Base-by-base conservation (phyloP, 1,139 yeast genomes). In the Meyerozyma smithsonii region DNA sequence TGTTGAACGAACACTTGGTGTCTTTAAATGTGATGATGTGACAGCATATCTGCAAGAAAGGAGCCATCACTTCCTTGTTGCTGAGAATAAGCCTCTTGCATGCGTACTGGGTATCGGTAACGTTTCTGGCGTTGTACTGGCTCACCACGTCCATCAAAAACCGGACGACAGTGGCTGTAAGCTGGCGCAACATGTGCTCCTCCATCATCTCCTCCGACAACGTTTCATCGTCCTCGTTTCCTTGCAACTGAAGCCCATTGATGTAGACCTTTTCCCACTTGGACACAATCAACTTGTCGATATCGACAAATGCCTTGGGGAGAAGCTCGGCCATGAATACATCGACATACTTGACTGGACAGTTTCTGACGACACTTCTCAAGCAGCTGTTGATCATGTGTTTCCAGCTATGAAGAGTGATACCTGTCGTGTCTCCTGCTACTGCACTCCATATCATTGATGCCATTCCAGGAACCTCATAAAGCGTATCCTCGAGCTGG, bases 131-230 rank as follows among this genome's bases (percentile, higher is more conserved):
- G 50, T 72, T 69, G 42, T 62, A 62, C 57, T 89, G 97, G 8
- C 96, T 95, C 23, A 86, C 86, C 41, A 89, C 72, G 58, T 92
- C 98, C 66, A 92, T 87, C 49, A 92, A 63, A 53, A 90, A 72
- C 45, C 97, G 69, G 34, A 86, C 96, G n/a, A 87, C 89, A 5
- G 95, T 89, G 1, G 96, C 96, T 0, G 97, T 89, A 40, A 92
- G 73, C 59, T 92, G 97, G 47, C 98, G 72, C 46, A 92, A 69
- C 72, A 92, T 74, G 59, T 92, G 96, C 58, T 92, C 98, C 51
- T 92, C 97, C 86, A 92, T 84, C 95, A 92, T 92, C 58, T 92
- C 98, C 55, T 90, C 97, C n/a, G 94, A 83, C 51, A 94, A 71
- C 14, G 88, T 83, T 42, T 84, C 94, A 51, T 87, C 95, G 46